phyloP scores from a whole-genome alignment of 495 filamentous ascomycete species.

The Rhypophila decipiens region DNA sequence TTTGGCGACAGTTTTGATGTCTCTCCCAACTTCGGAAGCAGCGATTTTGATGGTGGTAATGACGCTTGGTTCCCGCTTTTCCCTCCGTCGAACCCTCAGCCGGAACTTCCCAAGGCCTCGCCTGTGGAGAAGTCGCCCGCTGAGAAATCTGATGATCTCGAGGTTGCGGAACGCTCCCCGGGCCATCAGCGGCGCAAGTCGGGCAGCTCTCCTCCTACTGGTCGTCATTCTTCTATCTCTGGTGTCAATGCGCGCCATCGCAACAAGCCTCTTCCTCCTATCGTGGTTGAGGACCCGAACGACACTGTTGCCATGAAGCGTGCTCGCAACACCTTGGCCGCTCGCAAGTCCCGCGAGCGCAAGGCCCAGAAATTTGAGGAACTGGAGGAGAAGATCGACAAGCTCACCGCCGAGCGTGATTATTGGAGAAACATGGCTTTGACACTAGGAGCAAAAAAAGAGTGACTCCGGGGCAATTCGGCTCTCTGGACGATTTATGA shows the following conservation, averaged over 20 bases:
- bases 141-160: slow-evolving; percentile 34
- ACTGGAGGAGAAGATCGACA: slow-evolving; percentile 49
- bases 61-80: slow-evolving; percentile 65
- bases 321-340: slow-evolving; percentile 90
- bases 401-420: slow-evolving; percentile 45
- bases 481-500: slow-evolving; percentile 24
- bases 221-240: slow-evolving; percentile 60
- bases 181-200: slow-evolving; percentile 37
- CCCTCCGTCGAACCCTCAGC: slow-evolving; percentile 39
- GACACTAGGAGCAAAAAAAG: slow-evolving; percentile 25
- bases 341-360: slow-evolving; percentile 85
- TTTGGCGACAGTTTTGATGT: slow-evolving; percentile 62
- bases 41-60: slow-evolving; percentile 37
- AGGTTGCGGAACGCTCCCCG: slow-evolving; percentile 23
- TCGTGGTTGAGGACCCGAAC: slow-evolving; percentile 65
- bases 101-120: slow-evolving; percentile 9
- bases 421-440: slow-evolving; percentile 55
- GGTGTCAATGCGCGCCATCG: slow-evolving; percentile 65
- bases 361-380: slow-evolving; percentile 64
- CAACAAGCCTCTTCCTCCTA: slow-evolving; percentile 74
- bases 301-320: slow-evolving; percentile 79
- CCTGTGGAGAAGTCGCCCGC: slow-evolving; percentile 37
- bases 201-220: slow-evolving; percentile 38
- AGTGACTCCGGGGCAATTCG: slow-evolving; percentile 26
- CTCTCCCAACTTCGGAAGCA: slow-evolving; percentile 60